Evolutionary conservation across 1,139 yeast genomes (phyloP), one percentile per base, ranked within the genome.

Genomic region (Yamadazyma aaseri): DNA sequence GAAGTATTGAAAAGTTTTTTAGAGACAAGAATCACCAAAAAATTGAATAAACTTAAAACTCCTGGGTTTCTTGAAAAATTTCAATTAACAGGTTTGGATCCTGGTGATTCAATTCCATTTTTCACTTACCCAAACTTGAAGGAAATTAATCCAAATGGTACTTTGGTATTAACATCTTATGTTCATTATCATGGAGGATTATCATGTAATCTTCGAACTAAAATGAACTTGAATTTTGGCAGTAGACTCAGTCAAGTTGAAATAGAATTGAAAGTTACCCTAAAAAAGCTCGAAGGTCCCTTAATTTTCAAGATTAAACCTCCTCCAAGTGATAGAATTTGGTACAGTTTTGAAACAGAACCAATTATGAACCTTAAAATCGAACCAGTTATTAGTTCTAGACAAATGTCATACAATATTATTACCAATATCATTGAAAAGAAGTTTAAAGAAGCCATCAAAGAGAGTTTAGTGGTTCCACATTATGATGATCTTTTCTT

Each of bases 51-150:
- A 47, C 80, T 90, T 34, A 85, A 86, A 49, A 81, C 80, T 26
- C 97, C 97, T 0, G 94, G 89, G 1, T 89, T 87, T 50, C 60
- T 92, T 33, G 95, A 87, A 47, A 92, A 86, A 49, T 80, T 92
- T 40, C 79, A 76, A 38, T 84, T 92, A 27, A 78, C 75, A 22
- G 71, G 79, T 36, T 72, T 90, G n/a, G 73, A 76, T 42, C 80
- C 86, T 2, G 98, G 98, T 0, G 69, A 71, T 37, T 68, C 90
- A 4, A 86, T 92, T 0, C 98, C 98, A 0, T 73, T 79, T 38
- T 63, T 92, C 31, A 81, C 95, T 0, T 76, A 77, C 49, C 95
- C 96, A 0, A 72, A 71, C 40, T 60, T 92, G 24, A 66, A 71
- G 35, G 86, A 79, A 33, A 65, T 92, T 17, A 76, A 85, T 7